These are phyloP conservation scores for Hypoxylon subgilvum DNA, from an alignment of 495 filamentous ascomycete genomes.

Conservation along the genomic window DNA sequence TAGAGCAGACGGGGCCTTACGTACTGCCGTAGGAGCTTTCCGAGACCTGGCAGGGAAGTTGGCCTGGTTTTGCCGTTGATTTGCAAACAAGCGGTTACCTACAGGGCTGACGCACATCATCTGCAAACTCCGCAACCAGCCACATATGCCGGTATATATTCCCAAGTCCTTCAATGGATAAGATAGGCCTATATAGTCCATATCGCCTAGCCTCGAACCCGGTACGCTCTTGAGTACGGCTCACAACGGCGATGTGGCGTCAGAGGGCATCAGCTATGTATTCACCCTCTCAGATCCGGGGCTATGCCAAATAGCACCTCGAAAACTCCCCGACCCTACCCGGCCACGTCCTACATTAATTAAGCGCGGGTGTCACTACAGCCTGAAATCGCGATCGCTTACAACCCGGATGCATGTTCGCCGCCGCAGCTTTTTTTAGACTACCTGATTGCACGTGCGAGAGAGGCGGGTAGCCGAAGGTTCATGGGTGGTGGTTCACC, in stretches of 20 bases:
- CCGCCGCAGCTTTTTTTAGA: constrained; percentile 21
- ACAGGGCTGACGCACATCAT: constrained; percentile 28
- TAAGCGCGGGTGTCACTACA: constrained; percentile 16
- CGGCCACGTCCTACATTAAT: not conserved
- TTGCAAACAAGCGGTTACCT: constrained; percentile 31
- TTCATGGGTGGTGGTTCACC: constrained; percentile 13
- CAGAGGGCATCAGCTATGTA: not conserved
- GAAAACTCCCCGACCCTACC: not conserved
- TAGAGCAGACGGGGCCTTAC: constrained; percentile 34
- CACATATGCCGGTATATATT: constrained; percentile 24
- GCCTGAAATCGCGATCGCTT: constrained; percentile 14
- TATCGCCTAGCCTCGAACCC: constrained; percentile 6
- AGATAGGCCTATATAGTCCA: not conserved
- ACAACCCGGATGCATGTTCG: constrained; percentile 8
- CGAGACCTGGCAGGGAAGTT: constrained; percentile 23
- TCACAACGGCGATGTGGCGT: not conserved
- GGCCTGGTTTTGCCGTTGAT: constrained; percentile 20
- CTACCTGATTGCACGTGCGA: constrained; percentile 23
- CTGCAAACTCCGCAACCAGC: constrained; percentile 35
- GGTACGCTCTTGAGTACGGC: not conserved
- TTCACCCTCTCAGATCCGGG: not conserved
- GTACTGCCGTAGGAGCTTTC: constrained; percentile 31
- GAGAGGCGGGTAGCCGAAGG: constrained; percentile 29
- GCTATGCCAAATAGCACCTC: not conserved
- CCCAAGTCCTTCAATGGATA: constrained; percentile 10